phyloP scores from a whole-genome alignment of 1,284 basidiomycete genomes.

The Pulveroboletus sp. region DNA sequence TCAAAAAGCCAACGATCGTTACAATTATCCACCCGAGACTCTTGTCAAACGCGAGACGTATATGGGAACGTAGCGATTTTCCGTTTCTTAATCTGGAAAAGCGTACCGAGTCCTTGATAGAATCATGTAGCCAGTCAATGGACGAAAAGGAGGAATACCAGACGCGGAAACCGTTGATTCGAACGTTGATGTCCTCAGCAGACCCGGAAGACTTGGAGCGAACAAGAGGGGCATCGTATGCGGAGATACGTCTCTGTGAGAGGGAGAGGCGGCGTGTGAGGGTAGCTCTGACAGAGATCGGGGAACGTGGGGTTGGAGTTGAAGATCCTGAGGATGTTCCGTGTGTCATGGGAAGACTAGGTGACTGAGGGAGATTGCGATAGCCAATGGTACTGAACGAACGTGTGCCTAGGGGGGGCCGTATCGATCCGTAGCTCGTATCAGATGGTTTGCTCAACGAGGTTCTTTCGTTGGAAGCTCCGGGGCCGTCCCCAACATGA shows the following conservation, averaged over 20 bases:
- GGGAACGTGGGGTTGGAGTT: constrained; percentile 17
- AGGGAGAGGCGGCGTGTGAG: constrained; percentile 40
- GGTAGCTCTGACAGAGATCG: constrained; percentile 18
- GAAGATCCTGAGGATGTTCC: constrained; percentile 23
- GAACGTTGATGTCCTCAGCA: constrained; percentile 58
- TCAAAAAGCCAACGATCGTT: constrained; percentile 81
- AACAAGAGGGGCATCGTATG: constrained; percentile 62
- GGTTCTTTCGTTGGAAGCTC: constrained; percentile 23
- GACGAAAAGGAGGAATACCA: constrained; percentile 89
- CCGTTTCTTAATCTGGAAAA: constrained; percentile 68
- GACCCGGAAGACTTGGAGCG: constrained; percentile 34
- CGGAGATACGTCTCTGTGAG: constrained; percentile 63
- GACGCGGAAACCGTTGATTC: constrained; percentile 84
- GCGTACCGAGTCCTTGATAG: constrained; percentile 86
- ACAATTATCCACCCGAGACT: constrained; percentile 91
- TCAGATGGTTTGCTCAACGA: constrained; percentile 14
- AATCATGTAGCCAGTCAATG: constrained; percentile 91
- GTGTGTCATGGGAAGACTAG: constrained; percentile 8
- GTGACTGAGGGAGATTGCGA: constrained; percentile 15
- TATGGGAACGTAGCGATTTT: constrained; percentile 70
- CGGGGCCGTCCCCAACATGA: constrained; percentile 1
- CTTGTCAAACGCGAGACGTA: constrained; percentile 77
- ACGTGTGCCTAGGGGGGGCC: constrained; percentile 9
- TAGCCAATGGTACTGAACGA: constrained; percentile 10
- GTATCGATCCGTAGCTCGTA: constrained; percentile 25